Evolutionary conservation across 345 rosid genomes (phyloP).

Genomic region (Heritiera fomes): DNA sequence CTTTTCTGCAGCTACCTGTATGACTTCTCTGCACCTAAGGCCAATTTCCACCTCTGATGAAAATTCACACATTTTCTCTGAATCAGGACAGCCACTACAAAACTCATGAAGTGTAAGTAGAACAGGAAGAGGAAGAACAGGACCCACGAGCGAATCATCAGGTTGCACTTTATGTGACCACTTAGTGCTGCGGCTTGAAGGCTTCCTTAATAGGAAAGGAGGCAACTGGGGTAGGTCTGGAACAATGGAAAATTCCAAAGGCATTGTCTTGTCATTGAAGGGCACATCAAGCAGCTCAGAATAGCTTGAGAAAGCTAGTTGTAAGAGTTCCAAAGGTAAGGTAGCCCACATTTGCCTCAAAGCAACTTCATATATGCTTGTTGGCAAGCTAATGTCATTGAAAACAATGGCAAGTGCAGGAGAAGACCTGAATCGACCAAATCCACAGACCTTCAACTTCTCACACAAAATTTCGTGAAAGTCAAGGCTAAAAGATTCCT

Average conservation of each 20-base stretch:
- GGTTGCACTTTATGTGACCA: slow-evolving; percentile 50
- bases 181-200: slow-evolving; percentile 54
- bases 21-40: slow-evolving; percentile 45
- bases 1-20: slow-evolving; percentile 46
- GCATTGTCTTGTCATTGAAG: slow-evolving; percentile 37
- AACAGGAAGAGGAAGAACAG: slow-evolving; percentile 60
- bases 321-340: slow-evolving; percentile 56
- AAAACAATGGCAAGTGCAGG: slow-evolving; percentile 46
- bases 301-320: slow-evolving; percentile 64
- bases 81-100: slow-evolving; percentile 40
- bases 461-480: slow-evolving; percentile 53
- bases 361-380: slow-evolving; percentile 56
- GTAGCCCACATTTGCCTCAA: slow-evolving; percentile 57
- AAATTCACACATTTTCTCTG: slow-evolving; percentile 35
- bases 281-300: slow-evolving; percentile 49
- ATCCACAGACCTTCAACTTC: slow-evolving; percentile 52
- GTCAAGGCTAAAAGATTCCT: slow-evolving; percentile 31
- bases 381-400: slow-evolving; percentile 45
- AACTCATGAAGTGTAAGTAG: slow-evolving; percentile 50
- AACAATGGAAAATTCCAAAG: slow-evolving; percentile 62
- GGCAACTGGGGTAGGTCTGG: slow-evolving; percentile 62
- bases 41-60: slow-evolving; percentile 47
- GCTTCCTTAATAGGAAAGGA: slow-evolving; percentile 58
- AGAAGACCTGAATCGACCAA: slow-evolving; percentile 44
- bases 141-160: slow-evolving; percentile 55